Conservation (phyloP, 495 filamentous ascomycete genomes). For the Bathelium albidoporum region DNA sequence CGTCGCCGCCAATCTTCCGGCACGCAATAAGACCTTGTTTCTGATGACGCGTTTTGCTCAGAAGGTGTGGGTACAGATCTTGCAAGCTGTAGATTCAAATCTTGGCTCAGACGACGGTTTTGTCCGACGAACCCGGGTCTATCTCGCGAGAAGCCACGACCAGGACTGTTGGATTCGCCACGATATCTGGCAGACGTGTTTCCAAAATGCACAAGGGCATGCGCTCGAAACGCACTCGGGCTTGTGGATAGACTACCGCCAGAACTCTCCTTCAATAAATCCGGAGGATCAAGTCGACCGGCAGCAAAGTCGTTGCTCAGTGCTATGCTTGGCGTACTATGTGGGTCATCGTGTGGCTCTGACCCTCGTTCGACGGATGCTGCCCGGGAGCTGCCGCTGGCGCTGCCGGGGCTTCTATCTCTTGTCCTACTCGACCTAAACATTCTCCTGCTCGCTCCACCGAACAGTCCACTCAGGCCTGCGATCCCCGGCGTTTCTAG, state of each 20-base stretch:
- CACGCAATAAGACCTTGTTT: constrained; percentile 14
- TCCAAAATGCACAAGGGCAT: constrained; percentile 8
- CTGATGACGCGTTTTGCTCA: not conserved
- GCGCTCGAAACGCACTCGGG: constrained; percentile 15
- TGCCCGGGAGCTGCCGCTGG: constrained; percentile 35
- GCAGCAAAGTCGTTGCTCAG: constrained; percentile 28
- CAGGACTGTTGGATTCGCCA: not conserved
- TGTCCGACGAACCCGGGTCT: not conserved
- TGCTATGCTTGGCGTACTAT: constrained; percentile 31
- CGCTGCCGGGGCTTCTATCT: constrained; percentile 33
- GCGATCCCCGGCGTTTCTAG: constrained; percentile 40
- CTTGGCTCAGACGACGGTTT: not conserved
- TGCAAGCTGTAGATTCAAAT: not conserved
- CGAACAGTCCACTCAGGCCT: constrained; percentile 46
- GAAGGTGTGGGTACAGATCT: not conserved
- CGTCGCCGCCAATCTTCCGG: constrained; percentile 26
- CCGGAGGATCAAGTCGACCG: constrained; percentile 30
- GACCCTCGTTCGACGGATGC: constrained; percentile 39
- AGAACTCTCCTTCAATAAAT: constrained; percentile 20
- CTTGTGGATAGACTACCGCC: constrained; percentile 11
- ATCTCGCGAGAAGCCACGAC: not conserved
- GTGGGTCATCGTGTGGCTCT: constrained; percentile 29
- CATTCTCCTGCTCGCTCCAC: constrained; percentile 43
- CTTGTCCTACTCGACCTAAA: constrained; percentile 35
- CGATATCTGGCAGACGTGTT: not conserved